Base-by-base conservation (phyloP, 495 filamentous ascomycete genomes). In the Aspergillus biplanus region DNA sequence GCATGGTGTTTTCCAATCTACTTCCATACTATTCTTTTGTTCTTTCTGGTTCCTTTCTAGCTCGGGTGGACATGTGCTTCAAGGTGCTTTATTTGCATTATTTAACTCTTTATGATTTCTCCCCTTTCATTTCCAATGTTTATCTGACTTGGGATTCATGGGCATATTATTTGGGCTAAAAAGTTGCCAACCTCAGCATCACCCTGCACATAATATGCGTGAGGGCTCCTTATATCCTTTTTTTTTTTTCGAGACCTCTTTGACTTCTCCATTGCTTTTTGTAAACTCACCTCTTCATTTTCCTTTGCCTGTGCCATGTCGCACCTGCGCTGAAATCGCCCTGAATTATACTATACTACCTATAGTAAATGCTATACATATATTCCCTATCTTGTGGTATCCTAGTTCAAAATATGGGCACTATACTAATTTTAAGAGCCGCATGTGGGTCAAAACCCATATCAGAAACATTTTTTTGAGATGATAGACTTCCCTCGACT, bases 141-240 rank as follows among this genome's bases (percentile, higher is more conserved):
- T 50, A 21, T 39, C 11, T 11, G 56, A 59, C 56, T 61, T 61
- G 65, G 58, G 47, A 64, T 67, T 58, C 48, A 63, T 65, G 58
- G 65, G 61, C 61, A 57, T 61, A 54, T 61, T 55, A 58, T 63
- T 62, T 58, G 44, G 61, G 55, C 50, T 56, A 59, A 71, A 69
- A 69, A 67, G 62, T 69, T 69, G 55, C 54, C 48, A 48, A 63
- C 65, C 65, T 63, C 59, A 55, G 64, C 63, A 65, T 59, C 54
- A 64, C 53, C 61, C 62, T 67, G 62, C 65, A 69, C 63, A 65
- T 69, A 69, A 59, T 46, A 57, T 62, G 67, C 63, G 57, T 58
- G 53, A 62, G 61, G 63, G 52, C 61, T 64, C 62, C 42, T 67
- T 64, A 68, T 71, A 68, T 70, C 68, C 68, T 68, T 67, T 69